Evolutionary conservation across 2,329 filamentous ascomycete species (phyloP), one percentile per base, ranked within the genome.

Genomic region (Diaporthe vexans): DNA sequence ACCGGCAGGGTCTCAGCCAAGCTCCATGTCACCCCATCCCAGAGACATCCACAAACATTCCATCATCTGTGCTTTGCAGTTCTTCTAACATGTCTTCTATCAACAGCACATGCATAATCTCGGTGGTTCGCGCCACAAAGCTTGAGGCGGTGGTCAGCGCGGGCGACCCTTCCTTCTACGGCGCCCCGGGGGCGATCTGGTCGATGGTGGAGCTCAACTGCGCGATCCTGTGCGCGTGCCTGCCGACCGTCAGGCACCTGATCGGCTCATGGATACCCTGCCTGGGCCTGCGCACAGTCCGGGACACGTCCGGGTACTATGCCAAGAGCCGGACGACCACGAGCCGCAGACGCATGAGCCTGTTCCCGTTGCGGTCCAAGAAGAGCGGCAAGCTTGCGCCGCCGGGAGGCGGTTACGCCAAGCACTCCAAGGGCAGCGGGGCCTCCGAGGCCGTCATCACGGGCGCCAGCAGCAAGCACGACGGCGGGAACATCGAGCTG

Each of bases 201-300:
- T 83, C 82, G 26, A 79, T 84, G 63, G 80, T 83, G 71, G 84
- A 86, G 75, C 81, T 84, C 75, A 82, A 82, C 61, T 80, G 82
- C 65, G 83, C 82, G 72, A 80, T 85, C 75, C 78, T 85, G 17
- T 85, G 84, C 74, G 80, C 82, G 59, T 84, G 83, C 73, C 80
- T 85, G 7, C 84, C 84, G 0, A 84, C 83, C 21, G 77, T 85
- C 0, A 80, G 83, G 3, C 82, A 82, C 19, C 70, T 82, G 8
- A 63, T 82, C 33, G 74, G 72, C n/a, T 48, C 43, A 15, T 29
- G 73, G 48, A 73, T 78, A 59, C 78, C 78, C 9, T 74, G 76
- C 43, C 37, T 79, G 43, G 61, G 71, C 54, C 43, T 69, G 11
- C 59, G 69, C 17, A 68, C 58, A 19, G 48, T 40, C 33, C 54